Conservation (phyloP, 2,329 filamentous ascomycete species). For the Blastomyces percursus region DNA sequence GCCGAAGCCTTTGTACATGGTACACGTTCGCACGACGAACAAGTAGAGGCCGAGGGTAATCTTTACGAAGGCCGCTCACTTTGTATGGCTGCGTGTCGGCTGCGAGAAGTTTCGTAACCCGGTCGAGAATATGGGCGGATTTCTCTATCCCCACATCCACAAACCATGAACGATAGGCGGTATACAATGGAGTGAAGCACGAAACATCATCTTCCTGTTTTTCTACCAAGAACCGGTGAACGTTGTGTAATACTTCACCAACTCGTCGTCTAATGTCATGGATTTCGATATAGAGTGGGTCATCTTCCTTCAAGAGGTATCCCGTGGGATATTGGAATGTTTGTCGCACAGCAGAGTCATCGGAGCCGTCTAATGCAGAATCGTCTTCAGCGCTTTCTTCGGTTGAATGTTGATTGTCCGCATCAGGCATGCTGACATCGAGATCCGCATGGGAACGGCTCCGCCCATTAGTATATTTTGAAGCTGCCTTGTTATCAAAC, state of each 20-base stretch:
- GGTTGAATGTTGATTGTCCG: slow-evolving; percentile 23
- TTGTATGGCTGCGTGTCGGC: slow-evolving; percentile 89
- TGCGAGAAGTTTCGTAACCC: slow-evolving; percentile 71
- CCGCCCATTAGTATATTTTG: slow-evolving; percentile 34
- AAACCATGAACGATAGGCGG: slow-evolving; percentile 90
- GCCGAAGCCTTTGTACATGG: slow-evolving; percentile 82
- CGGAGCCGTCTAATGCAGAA: slow-evolving; percentile 45
- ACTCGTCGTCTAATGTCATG: slow-evolving; percentile 71
- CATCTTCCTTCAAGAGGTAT: slow-evolving; percentile 59
- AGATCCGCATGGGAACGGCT: slow-evolving; percentile 23
- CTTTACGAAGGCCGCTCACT: slow-evolving; percentile 81
- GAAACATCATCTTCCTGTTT: slow-evolving; percentile 92
- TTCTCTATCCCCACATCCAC: slow-evolving; percentile 94
- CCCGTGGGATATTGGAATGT: slow-evolving; percentile 84
- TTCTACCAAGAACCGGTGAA: slow-evolving; percentile 70
- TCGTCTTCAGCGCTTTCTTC: slow-evolving; percentile 33
- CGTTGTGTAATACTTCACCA: slow-evolving; percentile 67
- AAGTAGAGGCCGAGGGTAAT: slow-evolving; percentile 84
- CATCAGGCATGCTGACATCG: slow-evolving; percentile 39
- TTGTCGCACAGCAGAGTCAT: slow-evolving; percentile 56
- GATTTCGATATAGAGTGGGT: slow-evolving; percentile 60
- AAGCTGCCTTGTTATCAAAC: slow-evolving; percentile 69
- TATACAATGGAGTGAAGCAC: slow-evolving; percentile 87
- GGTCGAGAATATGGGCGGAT: slow-evolving; percentile 84
- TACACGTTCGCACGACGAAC: slow-evolving; percentile 90